A percentile compares a stretch with the other conserved stretches of the same genome.
Evolutionary conservation across 2,329 filamentous ascomycete genomes (phyloP).

Genomic region (Trichoderma afroharzianum): DNA sequence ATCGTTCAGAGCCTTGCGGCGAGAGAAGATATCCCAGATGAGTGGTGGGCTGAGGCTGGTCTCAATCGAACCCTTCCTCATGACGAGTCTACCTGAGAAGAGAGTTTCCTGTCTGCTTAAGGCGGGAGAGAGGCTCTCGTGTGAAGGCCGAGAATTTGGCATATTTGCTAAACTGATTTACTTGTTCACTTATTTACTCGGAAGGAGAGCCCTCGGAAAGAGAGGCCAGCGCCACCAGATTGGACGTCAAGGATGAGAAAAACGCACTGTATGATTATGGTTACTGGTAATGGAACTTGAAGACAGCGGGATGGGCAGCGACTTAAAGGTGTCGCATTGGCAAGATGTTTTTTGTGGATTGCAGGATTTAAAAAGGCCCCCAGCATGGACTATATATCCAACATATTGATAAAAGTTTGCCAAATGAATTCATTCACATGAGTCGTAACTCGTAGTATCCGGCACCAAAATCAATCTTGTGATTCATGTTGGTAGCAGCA

Average conservation of each 20-base stretch:
- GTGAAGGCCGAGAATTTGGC: background rate
- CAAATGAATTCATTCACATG: background rate
- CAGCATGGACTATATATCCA: background rate
- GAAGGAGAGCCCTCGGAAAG: background rate
- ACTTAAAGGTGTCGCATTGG: background rate
- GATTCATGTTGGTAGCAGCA: background rate
- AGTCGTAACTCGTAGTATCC: background rate
- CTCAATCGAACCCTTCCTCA: conserved; percentile 55
- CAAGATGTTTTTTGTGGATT: background rate
- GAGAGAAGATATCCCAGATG: conserved; percentile 73
- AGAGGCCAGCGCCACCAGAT: background rate
- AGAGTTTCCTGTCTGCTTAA: background rate
- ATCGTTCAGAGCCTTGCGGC: conserved; percentile 68
- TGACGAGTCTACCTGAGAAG: conserved; percentile 22
- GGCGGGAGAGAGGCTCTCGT: too few species aligned
- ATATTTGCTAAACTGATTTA: background rate
- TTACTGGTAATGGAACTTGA: background rate
- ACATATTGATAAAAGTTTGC: background rate
- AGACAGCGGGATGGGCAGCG: background rate
- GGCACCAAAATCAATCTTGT: background rate
- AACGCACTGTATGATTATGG: background rate
- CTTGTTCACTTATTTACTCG: background rate
- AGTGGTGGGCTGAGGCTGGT: conserved; percentile 74
- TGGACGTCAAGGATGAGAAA: background rate
- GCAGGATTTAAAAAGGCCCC: background rate